Conservation (phyloP, 441 rosid species). For the Erysimum cheiri region DNA sequence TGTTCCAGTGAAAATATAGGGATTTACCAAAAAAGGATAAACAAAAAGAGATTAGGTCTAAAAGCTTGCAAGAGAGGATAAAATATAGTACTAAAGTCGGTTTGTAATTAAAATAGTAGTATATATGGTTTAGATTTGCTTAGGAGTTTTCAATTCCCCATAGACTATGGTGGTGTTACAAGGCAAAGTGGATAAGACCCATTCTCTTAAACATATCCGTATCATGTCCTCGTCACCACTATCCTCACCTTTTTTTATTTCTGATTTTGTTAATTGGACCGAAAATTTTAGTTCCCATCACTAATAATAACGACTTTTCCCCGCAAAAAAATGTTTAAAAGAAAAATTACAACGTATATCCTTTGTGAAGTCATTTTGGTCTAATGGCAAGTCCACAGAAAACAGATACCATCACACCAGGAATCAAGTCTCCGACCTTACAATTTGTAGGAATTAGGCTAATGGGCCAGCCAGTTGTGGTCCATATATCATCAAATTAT, state of each 20-base stretch:
- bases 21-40: not conserved
- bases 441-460: too few relatives aligned
- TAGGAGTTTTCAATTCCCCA: conserved; percentile 37
- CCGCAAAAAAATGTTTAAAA: not conserved
- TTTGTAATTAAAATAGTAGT: conserved; percentile 26
- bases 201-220: conserved; percentile 40
- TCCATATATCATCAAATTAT: too few relatives aligned
- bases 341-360: conserved; percentile 20
- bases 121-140: conserved; percentile 33
- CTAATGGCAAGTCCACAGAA: too few relatives aligned
- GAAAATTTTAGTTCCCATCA: conserved; percentile 32
- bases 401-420: too few relatives aligned
- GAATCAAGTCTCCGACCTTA: too few relatives aligned
- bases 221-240: conserved; percentile 44
- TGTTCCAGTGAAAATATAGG: not conserved
- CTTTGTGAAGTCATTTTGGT: too few relatives aligned
- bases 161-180: conserved; percentile 8
- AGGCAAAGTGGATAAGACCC: conserved; percentile 43
- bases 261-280: conserved; percentile 34
- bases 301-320: conserved; percentile 25
- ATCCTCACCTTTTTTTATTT: conserved; percentile 1
- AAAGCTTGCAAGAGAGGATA: not conserved
- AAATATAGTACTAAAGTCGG: conserved; percentile 26
- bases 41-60: conserved; percentile 19
- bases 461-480: too few relatives aligned